phyloP scores from a whole-genome alignment of 176 grass and related monocot genomes.

The bread wheat (Triticum aestivum) region DNA sequence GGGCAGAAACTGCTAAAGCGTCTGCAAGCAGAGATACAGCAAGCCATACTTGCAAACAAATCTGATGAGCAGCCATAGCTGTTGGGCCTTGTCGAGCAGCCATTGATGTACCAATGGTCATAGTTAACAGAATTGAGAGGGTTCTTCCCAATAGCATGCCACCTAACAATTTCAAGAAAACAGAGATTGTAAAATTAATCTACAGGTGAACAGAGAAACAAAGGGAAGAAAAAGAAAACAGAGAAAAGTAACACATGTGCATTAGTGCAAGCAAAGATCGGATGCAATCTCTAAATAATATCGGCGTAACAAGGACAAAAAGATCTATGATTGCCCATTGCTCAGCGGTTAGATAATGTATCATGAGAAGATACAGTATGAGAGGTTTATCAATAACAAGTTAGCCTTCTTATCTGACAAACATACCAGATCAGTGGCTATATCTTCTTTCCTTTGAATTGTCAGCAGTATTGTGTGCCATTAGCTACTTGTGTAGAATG shows the following conservation, averaged over 20 bases:
- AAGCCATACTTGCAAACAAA: constrained; percentile 98
- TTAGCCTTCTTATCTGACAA: background rate
- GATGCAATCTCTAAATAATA: constrained; percentile 1
- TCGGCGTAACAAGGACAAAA: background rate
- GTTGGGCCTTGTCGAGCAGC: constrained; percentile 88
- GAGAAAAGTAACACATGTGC: background rate
- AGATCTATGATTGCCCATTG: background rate
- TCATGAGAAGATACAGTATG: constrained; percentile 8
- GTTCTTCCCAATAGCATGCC: constrained; percentile 88
- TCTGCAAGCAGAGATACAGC: constrained; percentile 79
- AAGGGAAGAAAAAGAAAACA: background rate
- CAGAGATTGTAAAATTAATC: constrained; percentile 2
- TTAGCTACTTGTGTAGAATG: too few species aligned
- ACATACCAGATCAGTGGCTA: background rate
- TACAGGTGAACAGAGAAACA: background rate
- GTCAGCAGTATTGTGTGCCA: background rate
- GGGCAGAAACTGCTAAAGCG: constrained; percentile 62
- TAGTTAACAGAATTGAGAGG: constrained; percentile 79
- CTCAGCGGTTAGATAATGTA: background rate
- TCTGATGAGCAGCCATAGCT: constrained; percentile 96
- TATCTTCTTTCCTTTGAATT: background rate
- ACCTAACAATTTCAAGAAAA: constrained; percentile 47
- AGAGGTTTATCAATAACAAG: constrained; percentile 5
- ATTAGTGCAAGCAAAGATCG: constrained; percentile 5
- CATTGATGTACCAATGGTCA: constrained; percentile 97